These are phyloP conservation scores for Phytophthora syringae DNA, from an alignment of 352 stramenopile species.

Conservation along the genomic window DNA sequence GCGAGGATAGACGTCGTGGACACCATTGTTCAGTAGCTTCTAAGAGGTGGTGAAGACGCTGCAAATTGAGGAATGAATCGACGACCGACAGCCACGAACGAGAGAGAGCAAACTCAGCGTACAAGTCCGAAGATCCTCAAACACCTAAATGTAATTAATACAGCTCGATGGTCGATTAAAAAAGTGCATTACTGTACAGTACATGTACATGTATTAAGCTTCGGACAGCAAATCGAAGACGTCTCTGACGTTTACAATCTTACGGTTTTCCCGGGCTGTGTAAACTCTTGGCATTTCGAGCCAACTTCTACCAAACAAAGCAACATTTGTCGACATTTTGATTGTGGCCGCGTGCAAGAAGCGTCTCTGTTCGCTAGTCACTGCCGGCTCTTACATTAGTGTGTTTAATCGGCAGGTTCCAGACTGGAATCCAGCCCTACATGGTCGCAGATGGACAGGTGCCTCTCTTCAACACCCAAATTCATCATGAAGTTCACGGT, in stretches of 20 bases:
- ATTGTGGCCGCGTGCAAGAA: neutral
- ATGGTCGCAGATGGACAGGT: conserved; percentile 8
- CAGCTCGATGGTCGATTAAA: conserved; percentile 1
- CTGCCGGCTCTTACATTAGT: conserved; percentile 4
- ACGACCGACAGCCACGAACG: conserved; percentile 1
- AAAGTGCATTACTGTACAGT: conserved; percentile 11
- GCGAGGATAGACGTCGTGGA: conserved; percentile 26
- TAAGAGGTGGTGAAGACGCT: conserved; percentile 4
- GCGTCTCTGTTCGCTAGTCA: conserved; percentile 6
- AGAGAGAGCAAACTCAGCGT: neutral
- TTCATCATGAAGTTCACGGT: too few relatives aligned
- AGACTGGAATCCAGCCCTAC: conserved; percentile 2
- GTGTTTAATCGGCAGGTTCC: conserved; percentile 8
- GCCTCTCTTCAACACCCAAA: neutral
- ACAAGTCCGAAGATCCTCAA: conserved; percentile 10
- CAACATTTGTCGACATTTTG: neutral
- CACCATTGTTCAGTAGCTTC: conserved; percentile 17
- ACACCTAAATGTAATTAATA: conserved; percentile 11
- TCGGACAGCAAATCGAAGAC: conserved; percentile 11
- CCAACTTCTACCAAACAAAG: neutral
- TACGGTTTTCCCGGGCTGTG: neutral
- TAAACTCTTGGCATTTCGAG: neutral
- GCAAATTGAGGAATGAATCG: too few relatives aligned
- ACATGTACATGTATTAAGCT: too few relatives aligned
- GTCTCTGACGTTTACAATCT: neutral